A percentile compares a stretch with the other conserved stretches of the same genome.
phyloP scores from a whole-genome alignment of 2,329 filamentous ascomycete species.

The Aspergillus neotritici region DNA sequence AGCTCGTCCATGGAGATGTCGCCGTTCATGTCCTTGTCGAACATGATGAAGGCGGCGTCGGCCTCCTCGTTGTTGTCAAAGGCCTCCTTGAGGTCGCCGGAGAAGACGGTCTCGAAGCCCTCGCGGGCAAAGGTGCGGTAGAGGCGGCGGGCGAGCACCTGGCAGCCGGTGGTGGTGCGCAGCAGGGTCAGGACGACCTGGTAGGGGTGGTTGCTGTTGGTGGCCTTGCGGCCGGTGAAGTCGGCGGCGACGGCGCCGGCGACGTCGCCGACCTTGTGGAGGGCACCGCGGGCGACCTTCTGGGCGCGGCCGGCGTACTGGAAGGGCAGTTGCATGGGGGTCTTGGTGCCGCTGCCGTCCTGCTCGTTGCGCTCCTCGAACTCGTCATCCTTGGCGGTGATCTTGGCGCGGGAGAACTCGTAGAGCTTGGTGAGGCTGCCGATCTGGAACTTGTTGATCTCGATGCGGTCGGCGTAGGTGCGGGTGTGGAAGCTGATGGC shows the following conservation, averaged over 20 bases:
- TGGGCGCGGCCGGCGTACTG: constrained; percentile 62
- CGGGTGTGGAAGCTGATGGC: constrained; percentile 87
- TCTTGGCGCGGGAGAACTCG: constrained; percentile 58
- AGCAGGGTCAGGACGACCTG: constrained; percentile 79
- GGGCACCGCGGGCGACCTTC: constrained; percentile 66
- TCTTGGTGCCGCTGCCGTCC: constrained; percentile 56
- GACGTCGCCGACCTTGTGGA: constrained; percentile 76
- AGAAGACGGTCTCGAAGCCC: constrained; percentile 67
- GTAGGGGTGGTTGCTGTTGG: constrained; percentile 68
- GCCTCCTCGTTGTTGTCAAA: constrained; percentile 82
- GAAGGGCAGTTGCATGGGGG: constrained; percentile 69
- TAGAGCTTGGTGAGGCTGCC: constrained; percentile 61
- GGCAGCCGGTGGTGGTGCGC: constrained; percentile 64
- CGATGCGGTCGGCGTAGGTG: constrained; percentile 85
- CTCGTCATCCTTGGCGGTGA: constrained; percentile 68
- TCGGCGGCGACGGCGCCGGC: constrained; percentile 84
- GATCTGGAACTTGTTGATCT: constrained; percentile 88
- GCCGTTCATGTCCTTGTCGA: constrained; percentile 93
- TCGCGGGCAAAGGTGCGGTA: constrained; percentile 79
- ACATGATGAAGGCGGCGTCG: constrained; percentile 82
- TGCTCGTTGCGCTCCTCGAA: constrained; percentile 55
- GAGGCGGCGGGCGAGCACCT: constrained; percentile 78
- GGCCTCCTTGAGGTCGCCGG: constrained; percentile 70
- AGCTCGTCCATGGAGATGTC: constrained; percentile 95
- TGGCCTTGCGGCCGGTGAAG: constrained; percentile 70